Conservation (phyloP, 805 yeast genomes). For the Isabelozyma pseudorhagii region DNA sequence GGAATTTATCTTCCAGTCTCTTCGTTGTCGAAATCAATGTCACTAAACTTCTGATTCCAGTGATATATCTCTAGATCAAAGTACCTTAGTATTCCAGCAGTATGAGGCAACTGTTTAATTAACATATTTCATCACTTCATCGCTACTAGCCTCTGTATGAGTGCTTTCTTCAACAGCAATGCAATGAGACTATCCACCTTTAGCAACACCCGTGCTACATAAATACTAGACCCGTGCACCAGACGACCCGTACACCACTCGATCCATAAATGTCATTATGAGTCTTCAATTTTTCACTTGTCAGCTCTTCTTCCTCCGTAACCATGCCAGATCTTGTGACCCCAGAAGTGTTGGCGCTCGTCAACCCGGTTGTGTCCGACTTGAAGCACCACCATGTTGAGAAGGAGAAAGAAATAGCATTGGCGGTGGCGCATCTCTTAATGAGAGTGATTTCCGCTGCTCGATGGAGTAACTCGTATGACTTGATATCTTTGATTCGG, state of each 20-base stretch:
- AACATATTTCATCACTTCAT: too few species aligned
- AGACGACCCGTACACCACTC: not conserved
- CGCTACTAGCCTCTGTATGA: too few species aligned
- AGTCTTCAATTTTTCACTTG: not conserved
- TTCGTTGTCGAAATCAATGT: too few species aligned
- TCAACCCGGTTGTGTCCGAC: slow-evolving; percentile 41
- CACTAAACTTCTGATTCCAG: too few species aligned
- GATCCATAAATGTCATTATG: not conserved
- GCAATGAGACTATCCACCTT: too few species aligned
- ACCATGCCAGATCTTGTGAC: slow-evolving; percentile 7
- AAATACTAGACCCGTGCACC: too few species aligned
- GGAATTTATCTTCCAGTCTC: too few species aligned
- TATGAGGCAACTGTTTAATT: too few species aligned
- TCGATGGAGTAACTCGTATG: slow-evolving; percentile 78
- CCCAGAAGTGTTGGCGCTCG: slow-evolving; percentile 31
- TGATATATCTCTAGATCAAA: too few species aligned
- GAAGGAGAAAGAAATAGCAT: slow-evolving; percentile 80
- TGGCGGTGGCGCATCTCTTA: slow-evolving; percentile 81
- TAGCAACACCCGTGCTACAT: too few species aligned
- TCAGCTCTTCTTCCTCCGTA: not conserved
- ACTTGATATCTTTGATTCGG: slow-evolving; percentile 69
- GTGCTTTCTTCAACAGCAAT: too few species aligned
- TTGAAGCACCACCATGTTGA: slow-evolving; percentile 81
- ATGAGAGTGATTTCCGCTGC: slow-evolving; percentile 87
- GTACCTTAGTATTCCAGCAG: too few species aligned